Evolutionary conservation across 768 basidiomycete genomes (phyloP).

Genomic region (Termitomyces sp.): DNA sequence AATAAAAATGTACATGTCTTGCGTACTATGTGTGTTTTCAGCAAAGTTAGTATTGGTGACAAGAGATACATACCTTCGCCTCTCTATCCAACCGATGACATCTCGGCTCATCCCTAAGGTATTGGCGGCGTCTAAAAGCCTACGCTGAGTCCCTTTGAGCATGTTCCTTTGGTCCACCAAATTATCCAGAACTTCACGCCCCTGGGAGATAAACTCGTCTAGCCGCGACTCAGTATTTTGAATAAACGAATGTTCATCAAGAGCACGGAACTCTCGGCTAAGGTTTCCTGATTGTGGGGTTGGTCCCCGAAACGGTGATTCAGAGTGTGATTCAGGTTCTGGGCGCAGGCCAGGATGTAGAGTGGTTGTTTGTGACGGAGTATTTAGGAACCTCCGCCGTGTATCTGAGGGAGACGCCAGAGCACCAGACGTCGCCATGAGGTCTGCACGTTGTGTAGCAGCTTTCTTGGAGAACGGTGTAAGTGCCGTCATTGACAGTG

Average conservation of each 20-base stretch:
- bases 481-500: not conserved
- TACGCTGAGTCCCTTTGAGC: constrained; percentile 89
- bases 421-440: constrained; percentile 44
- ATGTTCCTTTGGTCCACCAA: constrained; percentile 89
- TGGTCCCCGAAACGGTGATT: constrained; percentile 78
- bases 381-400: constrained; percentile 60
- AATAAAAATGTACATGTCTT: constrained; percentile 93
- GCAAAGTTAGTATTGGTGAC: not conserved
- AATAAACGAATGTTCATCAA: constrained; percentile 87
- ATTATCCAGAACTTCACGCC: constrained; percentile 86
- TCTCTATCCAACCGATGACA: constrained; percentile 97
- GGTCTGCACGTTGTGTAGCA: constrained; percentile 55
- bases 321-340: constrained; percentile 51
- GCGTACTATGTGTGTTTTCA: constrained; percentile 51
- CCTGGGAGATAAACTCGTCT: constrained; percentile 91
- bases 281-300: constrained; percentile 49
- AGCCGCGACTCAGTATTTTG: constrained; percentile 75
- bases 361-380: constrained; percentile 38
- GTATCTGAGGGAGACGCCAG: constrained; percentile 46
- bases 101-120: constrained; percentile 90
- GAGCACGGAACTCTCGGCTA: constrained; percentile 68
- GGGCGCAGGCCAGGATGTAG: constrained; percentile 48
- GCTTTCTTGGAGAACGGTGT: constrained; percentile 40
- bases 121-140: constrained; percentile 86
- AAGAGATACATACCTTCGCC: constrained; percentile 63